Conservation (phyloP, 805 yeast genomes). For the Kluyveromyces dobzhanskii region DNA sequence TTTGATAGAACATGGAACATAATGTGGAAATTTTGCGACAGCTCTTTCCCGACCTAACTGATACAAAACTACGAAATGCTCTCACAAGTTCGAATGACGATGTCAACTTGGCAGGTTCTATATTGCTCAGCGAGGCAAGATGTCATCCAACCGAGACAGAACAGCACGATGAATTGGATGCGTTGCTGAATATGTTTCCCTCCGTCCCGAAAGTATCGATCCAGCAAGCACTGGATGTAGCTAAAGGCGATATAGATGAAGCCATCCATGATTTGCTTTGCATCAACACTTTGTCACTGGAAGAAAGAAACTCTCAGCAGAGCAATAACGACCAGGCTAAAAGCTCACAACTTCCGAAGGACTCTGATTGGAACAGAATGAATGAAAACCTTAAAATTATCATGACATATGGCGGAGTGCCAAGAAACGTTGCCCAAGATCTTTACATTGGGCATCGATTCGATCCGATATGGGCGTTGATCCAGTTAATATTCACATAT, state of each 20-base stretch:
- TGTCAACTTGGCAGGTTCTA: slow-evolving; percentile 17
- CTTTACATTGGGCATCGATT: slow-evolving; percentile 26
- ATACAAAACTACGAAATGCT: slow-evolving; percentile 10
- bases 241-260: slow-evolving; percentile 26
- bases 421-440: slow-evolving; percentile 12
- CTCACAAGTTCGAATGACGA: slow-evolving; percentile 15
- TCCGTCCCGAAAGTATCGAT: slow-evolving; percentile 27
- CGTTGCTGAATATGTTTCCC: slow-evolving; percentile 40
- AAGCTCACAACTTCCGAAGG: not conserved
- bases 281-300: slow-evolving; percentile 11
- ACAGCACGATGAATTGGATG: slow-evolving; percentile 7
- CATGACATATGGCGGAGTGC: slow-evolving; percentile 13
- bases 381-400: slow-evolving; percentile 16
- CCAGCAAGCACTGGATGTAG: slow-evolving; percentile 22
- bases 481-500: slow-evolving; percentile 28
- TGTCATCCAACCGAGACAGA: not conserved
- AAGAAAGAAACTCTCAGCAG: slow-evolving; percentile 10
- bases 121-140: slow-evolving; percentile 17
- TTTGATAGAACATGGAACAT: not conserved
- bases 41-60: slow-evolving; percentile 18
- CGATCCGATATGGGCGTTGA: slow-evolving; percentile 28
- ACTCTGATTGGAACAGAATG: slow-evolving; percentile 9
- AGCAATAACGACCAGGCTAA: slow-evolving; percentile 5
- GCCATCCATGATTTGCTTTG: slow-evolving; percentile 14
- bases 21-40: slow-evolving; percentile 2